These are phyloP conservation scores for Atractiella rhizophila DNA, from an alignment of 768 basidiomycete species.

Conservation along the genomic window DNA sequence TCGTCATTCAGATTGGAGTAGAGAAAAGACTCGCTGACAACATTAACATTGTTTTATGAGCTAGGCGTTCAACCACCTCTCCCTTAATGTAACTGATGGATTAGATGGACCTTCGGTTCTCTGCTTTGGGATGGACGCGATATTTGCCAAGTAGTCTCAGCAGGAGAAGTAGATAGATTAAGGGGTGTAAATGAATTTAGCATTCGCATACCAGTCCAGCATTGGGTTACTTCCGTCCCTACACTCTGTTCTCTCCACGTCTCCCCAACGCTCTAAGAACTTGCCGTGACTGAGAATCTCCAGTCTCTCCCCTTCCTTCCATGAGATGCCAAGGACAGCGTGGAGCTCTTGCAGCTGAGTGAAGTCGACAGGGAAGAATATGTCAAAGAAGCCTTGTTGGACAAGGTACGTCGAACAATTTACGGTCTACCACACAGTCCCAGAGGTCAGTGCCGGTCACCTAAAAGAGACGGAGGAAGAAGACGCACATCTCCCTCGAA, in stretches of 20 bases:
- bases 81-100: no score
- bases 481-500: conserved; percentile 40
- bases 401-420: conserved; percentile 77
- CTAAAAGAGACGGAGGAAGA: neutral
- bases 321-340: conserved; percentile 34
- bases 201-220: conserved; percentile 15
- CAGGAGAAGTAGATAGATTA: no score
- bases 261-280: conserved; percentile 65
- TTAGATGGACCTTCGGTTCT: no score
- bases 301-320: conserved; percentile 34
- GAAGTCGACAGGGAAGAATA: conserved; percentile 92
- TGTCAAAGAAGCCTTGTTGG: conserved; percentile 87
- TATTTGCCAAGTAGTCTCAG: no score
- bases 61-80: no score
- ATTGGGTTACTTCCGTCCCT: conserved; percentile 17
- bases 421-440: conserved; percentile 23
- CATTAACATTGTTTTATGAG: no score
- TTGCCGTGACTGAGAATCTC: conserved; percentile 67
- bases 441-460: no score
- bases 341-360: conserved; percentile 67
- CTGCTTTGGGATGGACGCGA: no score
- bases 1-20: no score
- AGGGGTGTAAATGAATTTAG: conserved; percentile 13
- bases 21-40: no score
- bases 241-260: conserved; percentile 35